Evolutionary conservation across 768 basidiomycete genomes (phyloP), one percentile per base, ranked within the genome.

Genomic region (Tremella fuciformis): DNA sequence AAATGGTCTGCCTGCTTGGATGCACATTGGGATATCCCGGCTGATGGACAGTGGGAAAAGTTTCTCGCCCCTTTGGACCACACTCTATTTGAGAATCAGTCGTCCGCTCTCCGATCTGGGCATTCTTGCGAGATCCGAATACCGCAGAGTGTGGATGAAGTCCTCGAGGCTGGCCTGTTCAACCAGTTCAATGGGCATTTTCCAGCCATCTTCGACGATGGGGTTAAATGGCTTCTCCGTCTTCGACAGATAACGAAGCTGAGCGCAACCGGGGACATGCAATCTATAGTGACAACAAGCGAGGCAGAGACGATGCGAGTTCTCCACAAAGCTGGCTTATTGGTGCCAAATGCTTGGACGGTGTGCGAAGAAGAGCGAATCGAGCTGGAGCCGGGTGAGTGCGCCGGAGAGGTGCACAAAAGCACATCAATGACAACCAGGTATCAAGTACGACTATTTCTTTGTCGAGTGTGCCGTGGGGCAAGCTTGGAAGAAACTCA

Each of bases 131-230:
- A 34, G 29, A 34, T 34, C 29, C 4, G 11, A 34, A 34, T 34
- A 34, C 29, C 29, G 11, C 4, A 34, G 29, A 34, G 6, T 34
- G 29, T 34, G 29, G 29, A 34, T 11, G 29, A 34, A 11, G 29
- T 34, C 6, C 4, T 34, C 29, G 29, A 34, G 29, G 29, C 29
- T 11, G 29, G 29, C 11, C 42, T 46, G 4, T n/a, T 46, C 42
- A 46, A 22, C 42, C 22, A n/a, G 8, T 46, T 4, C n/a, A 57
- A 57, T 29, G 41, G 38, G 1, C 57, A 58, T 25, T n/a, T 58
- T 16, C 50, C 50, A 1, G 40, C 52, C 13, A 15, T n/a, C 2
- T 58, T 52, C 42, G 57, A 58, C 13, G 57, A 58, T 24, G 57
- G 57, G 15, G 41, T 58, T 7, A 15, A 46, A 25, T 52, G 57